These are phyloP conservation scores for Termitomyces sp. DNA, from an alignment of 1,284 basidiomycete species.

Conservation along the genomic window DNA sequence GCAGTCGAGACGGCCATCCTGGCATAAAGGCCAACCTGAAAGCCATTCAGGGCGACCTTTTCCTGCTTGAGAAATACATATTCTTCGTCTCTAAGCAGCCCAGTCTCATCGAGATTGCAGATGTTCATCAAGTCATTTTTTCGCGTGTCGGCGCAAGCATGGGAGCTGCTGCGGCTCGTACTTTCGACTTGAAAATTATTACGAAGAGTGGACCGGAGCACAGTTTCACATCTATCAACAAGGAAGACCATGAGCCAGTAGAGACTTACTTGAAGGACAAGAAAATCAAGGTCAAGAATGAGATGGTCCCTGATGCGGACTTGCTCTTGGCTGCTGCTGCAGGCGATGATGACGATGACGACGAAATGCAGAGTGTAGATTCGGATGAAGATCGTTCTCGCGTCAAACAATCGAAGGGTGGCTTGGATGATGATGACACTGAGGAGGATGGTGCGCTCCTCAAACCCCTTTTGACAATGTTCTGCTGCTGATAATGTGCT, in stretches of 20 bases:
- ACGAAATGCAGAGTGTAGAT: conserved; percentile 73
- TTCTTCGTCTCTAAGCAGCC: conserved; percentile 99
- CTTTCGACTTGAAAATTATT: conserved; percentile 92
- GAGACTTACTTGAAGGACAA: conserved; percentile 86
- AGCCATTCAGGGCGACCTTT: conserved; percentile 94
- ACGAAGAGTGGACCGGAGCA: conserved; percentile 80
- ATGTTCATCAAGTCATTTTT: conserved; percentile 91
- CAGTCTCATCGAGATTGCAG: conserved; percentile 85
- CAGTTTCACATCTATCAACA: conserved; percentile 90
- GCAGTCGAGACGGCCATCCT: conserved; percentile 69
- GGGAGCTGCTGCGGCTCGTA: conserved; percentile 78
- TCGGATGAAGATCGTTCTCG: conserved; percentile 67
- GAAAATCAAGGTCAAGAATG: conserved; percentile 93
- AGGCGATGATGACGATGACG: conserved; percentile 69
- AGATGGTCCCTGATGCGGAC: conserved; percentile 88
- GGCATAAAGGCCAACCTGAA: conserved; percentile 97
- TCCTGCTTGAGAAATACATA: conserved; percentile 96
- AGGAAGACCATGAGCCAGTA: conserved; percentile 90
- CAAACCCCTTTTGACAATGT: conserved; percentile 13
- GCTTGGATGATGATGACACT: conserved; percentile 67
- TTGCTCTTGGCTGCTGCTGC: conserved; percentile 64
- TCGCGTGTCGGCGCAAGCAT: conserved; percentile 92
- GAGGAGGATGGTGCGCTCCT: conserved; percentile 63
- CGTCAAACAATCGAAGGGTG: conserved; percentile 34
- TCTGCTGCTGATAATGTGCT: neutral